Percentiles rank a stretch among this genome's conserved stretches.
These are phyloP conservation scores for Fusarium globosum DNA, from an alignment of 2,329 filamentous ascomycete species.

Conservation along the genomic window DNA sequence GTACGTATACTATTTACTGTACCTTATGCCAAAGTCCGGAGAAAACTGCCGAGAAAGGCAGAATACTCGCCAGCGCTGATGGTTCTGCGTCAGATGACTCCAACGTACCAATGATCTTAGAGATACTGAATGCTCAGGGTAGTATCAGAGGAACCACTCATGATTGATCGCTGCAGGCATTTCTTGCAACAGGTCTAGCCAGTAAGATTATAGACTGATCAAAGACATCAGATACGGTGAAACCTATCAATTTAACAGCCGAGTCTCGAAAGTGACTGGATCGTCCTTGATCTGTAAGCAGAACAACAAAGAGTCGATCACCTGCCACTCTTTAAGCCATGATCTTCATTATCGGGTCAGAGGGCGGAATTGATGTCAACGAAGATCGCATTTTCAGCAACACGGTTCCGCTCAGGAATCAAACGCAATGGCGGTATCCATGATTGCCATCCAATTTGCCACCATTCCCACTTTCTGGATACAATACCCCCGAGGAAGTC, in stretches of 20 bases:
- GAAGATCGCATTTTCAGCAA: conserved; percentile 24
- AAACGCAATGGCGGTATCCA: conserved; percentile 3
- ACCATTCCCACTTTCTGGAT: conserved; percentile 30
- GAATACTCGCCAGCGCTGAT: conserved; percentile 9
- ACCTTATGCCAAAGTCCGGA: conserved; percentile 11
- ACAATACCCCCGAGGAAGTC: conserved; percentile 24
- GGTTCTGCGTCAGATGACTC: conserved; percentile 36
- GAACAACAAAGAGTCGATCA: neutral
- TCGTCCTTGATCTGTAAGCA: conserved; percentile 9
- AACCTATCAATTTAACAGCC: neutral
- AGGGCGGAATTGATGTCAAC: conserved; percentile 15
- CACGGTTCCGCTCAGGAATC: conserved; percentile 17
- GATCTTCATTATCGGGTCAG: conserved; percentile 15
- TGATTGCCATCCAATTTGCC: conserved; percentile 33
- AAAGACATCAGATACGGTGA: neutral
- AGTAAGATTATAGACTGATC: neutral
- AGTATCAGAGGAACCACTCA: conserved; percentile 22
- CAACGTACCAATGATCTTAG: conserved; percentile 3
- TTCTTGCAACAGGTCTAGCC: neutral
- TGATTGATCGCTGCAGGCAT: conserved; percentile 41
- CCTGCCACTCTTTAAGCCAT: conserved; percentile 17
- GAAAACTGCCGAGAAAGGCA: conserved; percentile 40
- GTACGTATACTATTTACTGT: neutral
- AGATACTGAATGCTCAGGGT: conserved; percentile 25
- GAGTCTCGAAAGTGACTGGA: neutral